Evolutionary conservation across 345 rosid genomes (phyloP).

Genomic region (Corchorus capsularis): DNA sequence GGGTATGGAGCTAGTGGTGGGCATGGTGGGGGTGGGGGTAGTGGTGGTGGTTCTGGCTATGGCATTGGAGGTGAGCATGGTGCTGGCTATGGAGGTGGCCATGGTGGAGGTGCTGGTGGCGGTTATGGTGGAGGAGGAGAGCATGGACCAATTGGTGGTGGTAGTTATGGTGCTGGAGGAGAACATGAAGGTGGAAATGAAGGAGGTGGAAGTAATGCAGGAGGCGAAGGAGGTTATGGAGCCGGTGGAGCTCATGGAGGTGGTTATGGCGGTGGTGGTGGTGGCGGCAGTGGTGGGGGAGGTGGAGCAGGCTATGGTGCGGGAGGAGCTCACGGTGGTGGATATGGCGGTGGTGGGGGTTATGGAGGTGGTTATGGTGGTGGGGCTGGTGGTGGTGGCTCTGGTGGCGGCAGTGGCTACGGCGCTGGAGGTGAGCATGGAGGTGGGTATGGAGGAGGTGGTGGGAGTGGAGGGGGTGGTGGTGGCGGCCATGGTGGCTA

Average conservation of each 20-base stretch:
- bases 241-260: not conserved
- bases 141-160: not conserved
- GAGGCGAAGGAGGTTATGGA: not conserved
- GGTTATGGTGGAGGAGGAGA: not conserved
- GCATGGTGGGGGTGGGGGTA: constrained; percentile 26
- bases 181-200: not conserved
- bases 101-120: constrained; percentile 17
- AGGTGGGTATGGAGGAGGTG: not conserved
- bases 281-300: not conserved
- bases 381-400: not conserved
- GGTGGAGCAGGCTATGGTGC: constrained; percentile 22
- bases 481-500: constrained; percentile 11
- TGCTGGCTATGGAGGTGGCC: constrained; percentile 19
- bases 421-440: not conserved
- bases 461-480: not conserved
- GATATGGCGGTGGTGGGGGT: not conserved
- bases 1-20: constrained; percentile 34
- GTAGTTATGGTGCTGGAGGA: not conserved
- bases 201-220: not conserved
- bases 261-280: not conserved
- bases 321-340: constrained; percentile 21
- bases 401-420: not conserved
- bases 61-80: constrained; percentile 26
- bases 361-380: not conserved
- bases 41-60: constrained; percentile 29